Evolutionary conservation across 164 flowering plant genomes (phyloP), one percentile per base, ranked within the genome.

Genomic region (Platanus orientalis): DNA sequence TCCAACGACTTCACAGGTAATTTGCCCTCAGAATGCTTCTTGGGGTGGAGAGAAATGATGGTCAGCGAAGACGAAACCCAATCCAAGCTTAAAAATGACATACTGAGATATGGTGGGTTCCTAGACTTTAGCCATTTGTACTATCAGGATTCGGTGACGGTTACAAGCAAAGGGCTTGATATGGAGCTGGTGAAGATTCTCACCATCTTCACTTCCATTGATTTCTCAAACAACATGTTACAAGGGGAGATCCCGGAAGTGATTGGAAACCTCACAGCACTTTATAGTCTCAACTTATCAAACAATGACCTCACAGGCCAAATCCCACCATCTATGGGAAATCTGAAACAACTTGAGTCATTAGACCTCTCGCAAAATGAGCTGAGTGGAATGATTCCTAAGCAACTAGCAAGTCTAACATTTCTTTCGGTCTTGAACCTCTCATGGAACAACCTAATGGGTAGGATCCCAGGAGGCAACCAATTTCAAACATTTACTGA

Each of bases 151-250:
- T n/a, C n/a, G n/a, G n/a, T n/a, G n/a, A n/a, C n/a, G n/a, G n/a
- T n/a, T n/a, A n/a, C n/a, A n/a, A n/a, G n/a, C n/a, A n/a, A n/a
- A n/a, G n/a, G n/a, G n/a, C n/a, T n/a, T n/a, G n/a, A n/a, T n/a
- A n/a, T n/a, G n/a, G n/a, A n/a, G n/a, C n/a, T 81, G 6, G 60
- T 26, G 26, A 81, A 80, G 70, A 80, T 83, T 17, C 60, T 79
- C 7, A 76, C 67, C 0, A 4, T 73, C 23, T 82, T 73, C 74
- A 76, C 76, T 4, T 47, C 75, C 50, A 69, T 84, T 45, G 92
- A 86, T 60, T 54, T 84, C 50, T 89, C 96, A 0, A 26, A 47
- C 56, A 89, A 86, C 57, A 48, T 42, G 0, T 78, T 88, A 30
- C 51, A 72, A 9, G 90, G 90, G 10, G 25, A 26, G 1, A 78